Percentiles rank a stretch among this genome's conserved stretches.
phyloP scores from a whole-genome alignment of 306 rosid species.

The Carpinus viminea region DNA sequence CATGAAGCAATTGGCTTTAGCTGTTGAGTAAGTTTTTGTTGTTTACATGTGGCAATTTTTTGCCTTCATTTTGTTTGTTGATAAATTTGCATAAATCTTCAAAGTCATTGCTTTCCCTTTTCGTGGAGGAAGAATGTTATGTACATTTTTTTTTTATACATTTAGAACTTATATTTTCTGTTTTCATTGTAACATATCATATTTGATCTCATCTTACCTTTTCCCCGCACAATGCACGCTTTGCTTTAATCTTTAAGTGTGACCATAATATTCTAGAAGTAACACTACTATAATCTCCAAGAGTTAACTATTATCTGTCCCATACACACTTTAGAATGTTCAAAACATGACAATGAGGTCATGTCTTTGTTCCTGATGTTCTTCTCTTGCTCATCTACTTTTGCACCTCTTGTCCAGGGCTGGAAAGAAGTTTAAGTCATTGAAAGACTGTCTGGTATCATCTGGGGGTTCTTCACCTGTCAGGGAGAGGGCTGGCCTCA shows the following conservation, averaged over 20 bases:
- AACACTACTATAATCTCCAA: background rate
- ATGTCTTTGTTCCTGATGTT: conserved; percentile 13
- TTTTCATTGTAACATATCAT: background rate
- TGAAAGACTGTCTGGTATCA: conserved; percentile 72
- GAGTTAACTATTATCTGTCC: background rate
- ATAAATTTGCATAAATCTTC: conserved; percentile 17
- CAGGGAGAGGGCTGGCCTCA: conserved; percentile 72
- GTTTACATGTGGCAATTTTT: conserved; percentile 20
- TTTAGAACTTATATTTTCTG: background rate
- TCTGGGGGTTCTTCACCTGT: conserved; percentile 68
- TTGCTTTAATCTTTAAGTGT: background rate
- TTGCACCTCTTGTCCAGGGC: conserved; percentile 57
- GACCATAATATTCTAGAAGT: background rate
- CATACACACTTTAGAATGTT: conserved; percentile 9
- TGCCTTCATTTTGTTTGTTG: conserved; percentile 22
- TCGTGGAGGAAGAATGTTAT: background rate
- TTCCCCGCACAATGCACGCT: background rate
- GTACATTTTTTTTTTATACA: too few relatives aligned
- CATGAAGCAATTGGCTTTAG: conserved; percentile 80
- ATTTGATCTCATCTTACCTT: background rate
- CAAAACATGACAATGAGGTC: conserved; percentile 9
- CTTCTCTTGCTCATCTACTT: conserved; percentile 19
- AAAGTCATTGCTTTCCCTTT: conserved; percentile 8
- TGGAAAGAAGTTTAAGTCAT: conserved; percentile 71
- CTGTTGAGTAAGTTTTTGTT: conserved; percentile 77